These are phyloP conservation scores for Tilletia horrida DNA, from an alignment of 1,284 basidiomycete genomes.

Conservation along the genomic window DNA sequence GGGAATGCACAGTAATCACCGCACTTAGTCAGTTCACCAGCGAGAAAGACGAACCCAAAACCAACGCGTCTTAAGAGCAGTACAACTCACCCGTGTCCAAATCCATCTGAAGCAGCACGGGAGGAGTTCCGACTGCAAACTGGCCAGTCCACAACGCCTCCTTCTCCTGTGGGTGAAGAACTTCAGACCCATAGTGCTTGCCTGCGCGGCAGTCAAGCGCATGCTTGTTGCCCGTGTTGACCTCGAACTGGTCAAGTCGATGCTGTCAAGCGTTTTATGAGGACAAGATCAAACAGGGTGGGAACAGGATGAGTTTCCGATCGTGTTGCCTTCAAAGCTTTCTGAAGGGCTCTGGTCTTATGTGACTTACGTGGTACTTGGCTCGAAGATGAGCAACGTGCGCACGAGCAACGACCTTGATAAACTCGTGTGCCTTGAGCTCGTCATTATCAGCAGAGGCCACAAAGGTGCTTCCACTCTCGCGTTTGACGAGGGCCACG, in stretches of 20 bases:
- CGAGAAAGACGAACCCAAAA: background rate
- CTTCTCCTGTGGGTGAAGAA: constrained; percentile 8
- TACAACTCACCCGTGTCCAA: background rate
- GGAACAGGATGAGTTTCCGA: no score
- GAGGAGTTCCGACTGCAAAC: constrained; percentile 18
- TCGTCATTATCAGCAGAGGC: no score
- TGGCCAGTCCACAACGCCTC: constrained; percentile 17
- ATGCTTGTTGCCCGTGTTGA: constrained; percentile 16
- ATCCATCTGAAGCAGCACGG: constrained; percentile 6
- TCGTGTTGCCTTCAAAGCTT: no score
- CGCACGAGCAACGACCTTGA: no score
- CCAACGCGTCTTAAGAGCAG: background rate
- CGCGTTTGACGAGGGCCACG: no score
- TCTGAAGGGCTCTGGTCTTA: no score
- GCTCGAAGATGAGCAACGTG: background rate
- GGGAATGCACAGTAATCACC: no score
- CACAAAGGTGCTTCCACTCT: no score
- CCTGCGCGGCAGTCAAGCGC: background rate
- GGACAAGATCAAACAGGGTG: no score
- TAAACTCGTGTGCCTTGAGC: no score
- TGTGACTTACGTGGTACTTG: constrained; percentile 1
- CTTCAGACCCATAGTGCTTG: background rate
- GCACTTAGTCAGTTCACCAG: no score
- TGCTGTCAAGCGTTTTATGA: background rate
- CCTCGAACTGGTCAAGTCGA: constrained; percentile 19